phyloP scores from a whole-genome alignment of 805 yeast genomes.

The Kodamaea restingae region DNA sequence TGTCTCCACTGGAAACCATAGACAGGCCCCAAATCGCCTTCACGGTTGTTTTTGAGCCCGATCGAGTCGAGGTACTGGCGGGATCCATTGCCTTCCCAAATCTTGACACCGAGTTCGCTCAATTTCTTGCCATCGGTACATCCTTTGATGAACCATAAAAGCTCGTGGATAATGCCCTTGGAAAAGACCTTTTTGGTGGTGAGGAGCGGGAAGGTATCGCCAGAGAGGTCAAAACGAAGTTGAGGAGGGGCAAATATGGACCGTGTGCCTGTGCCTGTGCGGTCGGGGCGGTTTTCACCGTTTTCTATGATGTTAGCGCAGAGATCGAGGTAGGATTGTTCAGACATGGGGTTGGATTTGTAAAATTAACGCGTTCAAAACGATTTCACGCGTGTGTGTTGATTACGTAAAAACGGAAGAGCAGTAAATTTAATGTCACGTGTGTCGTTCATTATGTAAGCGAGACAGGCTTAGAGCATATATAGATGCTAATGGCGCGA shows the following conservation, averaged over 20 bases:
- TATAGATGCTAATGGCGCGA: no score
- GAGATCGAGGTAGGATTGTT: slow-evolving; percentile 81
- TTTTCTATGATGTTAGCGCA: slow-evolving; percentile 70
- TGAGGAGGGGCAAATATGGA: slow-evolving; percentile 96
- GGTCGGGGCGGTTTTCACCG: slow-evolving; percentile 90
- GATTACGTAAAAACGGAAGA: no score
- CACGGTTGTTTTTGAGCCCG: slow-evolving; percentile 76
- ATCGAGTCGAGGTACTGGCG: slow-evolving; percentile 81
- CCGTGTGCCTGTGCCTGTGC: slow-evolving; percentile 96
- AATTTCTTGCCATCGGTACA: slow-evolving; percentile 81
- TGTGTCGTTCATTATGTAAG: no score
- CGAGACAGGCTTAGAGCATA: no score
- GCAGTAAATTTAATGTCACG: no score
- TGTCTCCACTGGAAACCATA: slow-evolving; percentile 99
- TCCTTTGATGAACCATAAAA: slow-evolving; percentile 90
- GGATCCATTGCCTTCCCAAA: slow-evolving; percentile 99
- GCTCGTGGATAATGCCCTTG: slow-evolving; percentile 82
- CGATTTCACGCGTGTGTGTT: no score
- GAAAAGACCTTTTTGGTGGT: slow-evolving; percentile 93
- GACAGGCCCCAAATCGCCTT: slow-evolving; percentile 96
- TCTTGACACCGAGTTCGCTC: slow-evolving; percentile 82
- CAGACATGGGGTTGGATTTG: slow-evolving; percentile 25
- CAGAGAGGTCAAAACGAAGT: slow-evolving; percentile 69
- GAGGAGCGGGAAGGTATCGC: slow-evolving; percentile 77
- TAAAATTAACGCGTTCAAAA: background rate